Evolutionary conservation across 75 land plant genomes (phyloP).

Genomic region (Selaginella tamariscina): DNA sequence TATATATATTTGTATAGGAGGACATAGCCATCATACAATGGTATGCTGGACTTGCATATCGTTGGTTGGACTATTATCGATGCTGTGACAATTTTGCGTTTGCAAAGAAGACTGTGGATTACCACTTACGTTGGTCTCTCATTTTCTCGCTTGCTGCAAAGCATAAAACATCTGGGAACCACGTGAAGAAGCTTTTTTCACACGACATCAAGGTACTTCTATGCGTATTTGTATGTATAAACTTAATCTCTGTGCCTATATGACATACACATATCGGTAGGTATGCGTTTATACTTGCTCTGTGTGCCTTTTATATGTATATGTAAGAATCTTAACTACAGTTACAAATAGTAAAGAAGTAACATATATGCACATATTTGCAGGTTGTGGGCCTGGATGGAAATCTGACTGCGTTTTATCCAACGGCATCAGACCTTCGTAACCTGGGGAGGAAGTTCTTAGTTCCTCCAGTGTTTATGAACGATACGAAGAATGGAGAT

Average conservation of each 20-base stretch:
- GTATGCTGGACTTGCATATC: slow-evolving; percentile 10
- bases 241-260: too few relatives aligned
- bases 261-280: too few relatives aligned
- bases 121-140: slow-evolving; percentile 23
- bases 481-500: background rate
- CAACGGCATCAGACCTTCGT: background rate
- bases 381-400: background rate
- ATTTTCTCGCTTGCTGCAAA: slow-evolving; percentile 19
- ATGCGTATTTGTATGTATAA: too few relatives aligned
- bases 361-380: too few relatives aligned
- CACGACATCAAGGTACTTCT: background rate
- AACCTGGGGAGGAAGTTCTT: background rate
- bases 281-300: too few relatives aligned
- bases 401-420: background rate
- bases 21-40: slow-evolving; percentile 21
- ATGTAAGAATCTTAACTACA: too few relatives aligned
- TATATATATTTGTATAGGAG: too few relatives aligned
- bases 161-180: slow-evolving; percentile 12
- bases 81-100: slow-evolving; percentile 23
- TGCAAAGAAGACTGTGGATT: slow-evolving; percentile 14
- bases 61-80: slow-evolving; percentile 19
- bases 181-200: background rate
- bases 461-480: background rate
- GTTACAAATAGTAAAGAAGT: too few relatives aligned
- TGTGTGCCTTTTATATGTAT: too few relatives aligned